Evolutionary conservation across 805 yeast species (phyloP).

Genomic region (Maudiozyma turicensis): DNA sequence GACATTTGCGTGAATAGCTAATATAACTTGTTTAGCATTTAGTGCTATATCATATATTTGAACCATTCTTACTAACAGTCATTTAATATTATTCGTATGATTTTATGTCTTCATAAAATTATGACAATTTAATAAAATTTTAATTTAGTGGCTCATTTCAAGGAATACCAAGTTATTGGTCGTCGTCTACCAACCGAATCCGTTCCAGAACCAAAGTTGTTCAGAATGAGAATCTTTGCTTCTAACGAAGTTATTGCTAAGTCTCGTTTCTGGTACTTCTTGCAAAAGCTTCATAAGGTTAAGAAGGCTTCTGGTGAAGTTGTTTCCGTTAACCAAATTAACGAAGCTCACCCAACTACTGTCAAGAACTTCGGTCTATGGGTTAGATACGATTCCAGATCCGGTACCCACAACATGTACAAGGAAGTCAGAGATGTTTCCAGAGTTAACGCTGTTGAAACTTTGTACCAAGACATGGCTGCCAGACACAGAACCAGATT

Average conservation of each 20-base stretch:
- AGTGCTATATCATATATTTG: too few species aligned
- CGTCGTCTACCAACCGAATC: constrained; percentile 99
- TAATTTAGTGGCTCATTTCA: constrained; percentile 78
- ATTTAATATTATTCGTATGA: neutral
- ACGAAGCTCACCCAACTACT: constrained; percentile 96
- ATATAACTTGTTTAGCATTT: too few species aligned
- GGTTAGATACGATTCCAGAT: constrained; percentile 99
- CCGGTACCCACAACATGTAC: constrained; percentile 99
- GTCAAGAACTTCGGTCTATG: constrained; percentile 99
- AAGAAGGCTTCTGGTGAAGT: constrained; percentile 99
- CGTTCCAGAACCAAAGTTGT: constrained; percentile 99
- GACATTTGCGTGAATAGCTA: too few species aligned
- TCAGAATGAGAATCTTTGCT: constrained; percentile 99
- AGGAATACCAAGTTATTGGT: constrained; percentile 99
- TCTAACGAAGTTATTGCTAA: constrained; percentile 98
- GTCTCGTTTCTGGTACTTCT: constrained; percentile 99
- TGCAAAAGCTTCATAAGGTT: constrained; percentile 98
- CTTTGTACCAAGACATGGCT: constrained; percentile 99
- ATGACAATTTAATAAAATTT: neutral
- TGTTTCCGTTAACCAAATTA: constrained; percentile 82
- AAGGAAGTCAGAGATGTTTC: constrained; percentile 99
- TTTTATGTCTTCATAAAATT: neutral
- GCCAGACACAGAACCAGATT: constrained; percentile 99
- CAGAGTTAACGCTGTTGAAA: constrained; percentile 97
- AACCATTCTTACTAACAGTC: too few species aligned